Evolutionary conservation across 202 grass and related monocot species (phyloP).

Genomic region (Saccharum hybrid): DNA sequence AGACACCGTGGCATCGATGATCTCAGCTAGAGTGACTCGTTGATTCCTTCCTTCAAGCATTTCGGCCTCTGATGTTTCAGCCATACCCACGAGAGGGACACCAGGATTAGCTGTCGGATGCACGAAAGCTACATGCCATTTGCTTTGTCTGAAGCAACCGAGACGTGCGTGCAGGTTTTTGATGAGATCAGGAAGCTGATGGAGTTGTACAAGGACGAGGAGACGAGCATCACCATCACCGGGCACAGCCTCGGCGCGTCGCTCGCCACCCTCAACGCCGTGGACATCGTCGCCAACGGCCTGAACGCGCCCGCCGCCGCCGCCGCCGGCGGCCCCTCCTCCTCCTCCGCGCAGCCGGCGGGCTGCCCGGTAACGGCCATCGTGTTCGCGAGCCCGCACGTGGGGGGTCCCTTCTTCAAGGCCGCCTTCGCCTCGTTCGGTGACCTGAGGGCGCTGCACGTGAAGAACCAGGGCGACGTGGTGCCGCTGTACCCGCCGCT

Average conservation of each 20-base stretch:
- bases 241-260: not conserved
- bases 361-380: not conserved
- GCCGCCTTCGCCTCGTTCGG: not conserved
- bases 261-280: not conserved
- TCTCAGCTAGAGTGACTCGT: too few relatives aligned
- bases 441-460: not conserved
- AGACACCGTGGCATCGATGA: too few relatives aligned
- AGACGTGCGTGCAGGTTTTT: not conserved
- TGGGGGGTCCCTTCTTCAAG: not conserved
- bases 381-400: not conserved
- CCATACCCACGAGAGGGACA: not conserved
- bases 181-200: not conserved
- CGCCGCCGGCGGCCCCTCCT: too few relatives aligned
- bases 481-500: not conserved
- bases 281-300: slow-evolving; percentile 2
- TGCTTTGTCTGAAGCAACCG: not conserved
- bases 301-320: not conserved
- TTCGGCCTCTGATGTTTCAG: not conserved
- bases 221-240: not conserved
- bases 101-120: not conserved
- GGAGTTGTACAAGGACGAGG: not conserved
- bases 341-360: too few relatives aligned
- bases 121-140: not conserved
- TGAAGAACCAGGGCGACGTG: not conserved
- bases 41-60: not conserved